Evolutionary conservation across 176 grass and related monocot species (phyloP), one percentile per base, ranked within the genome.

Genomic region (Carex cristatella): DNA sequence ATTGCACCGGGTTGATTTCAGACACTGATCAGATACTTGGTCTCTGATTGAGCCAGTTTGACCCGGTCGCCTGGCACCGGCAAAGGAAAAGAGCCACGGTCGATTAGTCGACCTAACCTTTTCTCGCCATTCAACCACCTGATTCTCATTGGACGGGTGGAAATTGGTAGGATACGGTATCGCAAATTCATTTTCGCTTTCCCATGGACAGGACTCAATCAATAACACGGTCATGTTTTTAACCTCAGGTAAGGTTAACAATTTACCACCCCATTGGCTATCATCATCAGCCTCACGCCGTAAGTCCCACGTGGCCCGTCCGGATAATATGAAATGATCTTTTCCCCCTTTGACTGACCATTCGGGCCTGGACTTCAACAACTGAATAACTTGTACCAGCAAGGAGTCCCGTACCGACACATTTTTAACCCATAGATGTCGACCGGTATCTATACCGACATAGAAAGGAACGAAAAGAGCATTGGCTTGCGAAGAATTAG

Each of bases 261-360:
- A 88, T 79, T 87, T 97, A 80, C 81, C 92, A 0, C 94, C 94
- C 94, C 94, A 97, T 14, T 79, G 77, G 27, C 51, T 15, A 3
- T 90, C 83, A 2, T 38, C 85, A n/a, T 88, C 88, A 0, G 1
- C 53, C 76, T 64, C 32, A 30, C 92, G 73, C 80, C 92, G 82
- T 80, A 97, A 97, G 75, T 94, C 92, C 94, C 94, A 97, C 2
- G 94, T 92, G 76, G 75, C 79, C 48, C 90, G 85, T 8, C 94
- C 94, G 0, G 90, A 92, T 54, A 94, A 86, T 68, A 94, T 92
- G 83, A 97, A 97, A 78, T 97, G 94, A 69, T 97, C 94, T n/a
- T 83, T 89, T 13, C 92, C 94, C 8, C 87, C 87, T 90, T 85
- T 84, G 73, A 69, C 80, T 12, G 83, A 84, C 94, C 92, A 97